phyloP scores from a whole-genome alignment of 2,329 filamentous ascomycete species.

The Rhytidhysteron rufulum region DNA sequence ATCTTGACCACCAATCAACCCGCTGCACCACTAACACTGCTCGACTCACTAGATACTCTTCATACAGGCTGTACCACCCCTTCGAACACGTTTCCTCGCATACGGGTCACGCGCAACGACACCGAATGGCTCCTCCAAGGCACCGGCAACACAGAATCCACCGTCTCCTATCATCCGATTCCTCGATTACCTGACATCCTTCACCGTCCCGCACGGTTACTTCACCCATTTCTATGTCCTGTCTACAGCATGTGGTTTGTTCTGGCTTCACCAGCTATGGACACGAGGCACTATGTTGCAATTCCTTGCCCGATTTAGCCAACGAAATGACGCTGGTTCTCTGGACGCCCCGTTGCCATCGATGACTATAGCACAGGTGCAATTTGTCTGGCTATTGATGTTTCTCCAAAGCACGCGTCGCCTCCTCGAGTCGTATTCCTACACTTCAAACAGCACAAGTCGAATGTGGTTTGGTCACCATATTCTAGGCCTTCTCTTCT shows the following conservation, averaged over 20 bases:
- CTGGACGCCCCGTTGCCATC: slow-evolving; percentile 22
- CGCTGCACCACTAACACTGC: slow-evolving; percentile 6
- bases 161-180: slow-evolving; percentile 15
- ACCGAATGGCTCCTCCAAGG: neutral
- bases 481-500: slow-evolving; percentile 73
- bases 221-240: slow-evolving; percentile 83
- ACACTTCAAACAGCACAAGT: slow-evolving; percentile 66
- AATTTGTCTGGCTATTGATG: slow-evolving; percentile 69
- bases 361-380: slow-evolving; percentile 61
- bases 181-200: slow-evolving; percentile 50
- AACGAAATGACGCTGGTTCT: slow-evolving; percentile 25
- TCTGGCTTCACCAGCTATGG: slow-evolving; percentile 68
- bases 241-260: slow-evolving; percentile 64
- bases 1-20: slow-evolving; percentile 11
- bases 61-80: slow-evolving; percentile 47
- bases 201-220: slow-evolving; percentile 79
- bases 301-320: slow-evolving; percentile 37
- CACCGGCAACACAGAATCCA: slow-evolving; percentile 3
- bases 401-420: slow-evolving; percentile 70
- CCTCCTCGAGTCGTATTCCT: slow-evolving; percentile 67
- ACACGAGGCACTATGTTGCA: slow-evolving; percentile 53
- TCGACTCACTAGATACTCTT: slow-evolving; percentile 46
- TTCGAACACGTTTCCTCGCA: slow-evolving; percentile 54
- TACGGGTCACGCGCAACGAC: slow-evolving; percentile 55
- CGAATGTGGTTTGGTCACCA: slow-evolving; percentile 86